Base-by-base conservation (phyloP, 1,284 basidiomycete species). In the Agaricales sp. region DNA sequence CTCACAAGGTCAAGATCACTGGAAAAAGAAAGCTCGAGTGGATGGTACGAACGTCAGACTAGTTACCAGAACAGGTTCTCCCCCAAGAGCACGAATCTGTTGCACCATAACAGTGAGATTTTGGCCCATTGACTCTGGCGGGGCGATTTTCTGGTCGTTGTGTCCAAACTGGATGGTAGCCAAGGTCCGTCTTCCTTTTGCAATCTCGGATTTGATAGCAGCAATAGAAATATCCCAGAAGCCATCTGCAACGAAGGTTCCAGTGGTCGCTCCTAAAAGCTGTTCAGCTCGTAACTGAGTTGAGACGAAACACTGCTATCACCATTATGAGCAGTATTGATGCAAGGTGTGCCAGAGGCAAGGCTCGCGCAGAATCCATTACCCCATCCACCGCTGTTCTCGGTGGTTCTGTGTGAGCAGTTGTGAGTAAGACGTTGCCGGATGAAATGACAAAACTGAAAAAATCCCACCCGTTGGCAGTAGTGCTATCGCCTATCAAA, bases 111-210 rank as follows among this genome's bases (percentile, higher is more conserved):
- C 56, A 3, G 69, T 71, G 37, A 72, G 50, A 51, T 74, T 72
- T 0, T 60, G 60, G 3, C 67, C 69, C 70, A 73, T 73, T 0
- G 70, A 70, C 50, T 67, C 69, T 2, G 71, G 68, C 41, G 67
- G 63, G 1, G 65, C 68, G 30, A 74, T 67, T 51, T 73, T 73
- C 63, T 63, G 62, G 52, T 72, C 70, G 49, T 71, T 73, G 54
- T 73, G 70, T 1, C 71, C 71, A 49, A 74, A 74, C 49, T 72
- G 70, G 14, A 74, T 61, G 0, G 69, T 73, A 12, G 67, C 68
- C 19, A 67, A 58, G 1, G 68, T 70, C 19, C 64, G 56, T 21
- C 65, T 59, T 16, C 65, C 65, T 48, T 65, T 65, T 6, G 61
- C 61, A 3, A 71, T 61, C 57, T 71, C 64, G 12, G 52, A 54